These are phyloP conservation scores for Podaxis carcinomalis DNA, from an alignment of 768 basidiomycete genomes.

Conservation along the genomic window DNA sequence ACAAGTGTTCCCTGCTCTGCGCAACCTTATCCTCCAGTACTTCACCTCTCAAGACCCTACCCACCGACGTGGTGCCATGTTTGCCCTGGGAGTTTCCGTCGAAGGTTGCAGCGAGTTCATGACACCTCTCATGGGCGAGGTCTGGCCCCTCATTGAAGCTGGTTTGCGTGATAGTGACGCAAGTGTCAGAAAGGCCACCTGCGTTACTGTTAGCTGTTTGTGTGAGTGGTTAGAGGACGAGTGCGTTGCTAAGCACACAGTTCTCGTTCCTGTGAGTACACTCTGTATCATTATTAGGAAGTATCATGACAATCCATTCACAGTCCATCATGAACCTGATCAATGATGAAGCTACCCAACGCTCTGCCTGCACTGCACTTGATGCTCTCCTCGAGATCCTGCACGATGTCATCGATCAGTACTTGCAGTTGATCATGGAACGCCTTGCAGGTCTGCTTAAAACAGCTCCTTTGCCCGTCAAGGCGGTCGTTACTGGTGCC, in stretches of 20 bases:
- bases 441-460: conserved; percentile 84
- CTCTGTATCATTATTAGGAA: not conserved
- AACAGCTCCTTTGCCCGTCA: conserved; percentile 80
- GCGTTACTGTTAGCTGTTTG: conserved; percentile 90
- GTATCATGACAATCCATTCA: conserved; percentile 1
- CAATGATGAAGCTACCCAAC: conserved; percentile 81
- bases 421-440: conserved; percentile 93
- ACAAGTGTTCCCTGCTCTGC: conserved; percentile 94
- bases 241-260: conserved; percentile 74
- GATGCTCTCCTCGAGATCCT: conserved; percentile 95
- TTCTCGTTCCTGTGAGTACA: conserved; percentile 76
- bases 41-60: conserved; percentile 76
- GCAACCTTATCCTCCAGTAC: conserved; percentile 77
- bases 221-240: conserved; percentile 98
- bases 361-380: conserved; percentile 92
- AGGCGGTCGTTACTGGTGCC: conserved; percentile 93
- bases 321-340: conserved; percentile 90
- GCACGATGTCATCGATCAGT: conserved; percentile 84
- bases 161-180: conserved; percentile 84
- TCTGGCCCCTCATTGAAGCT: conserved; percentile 92
- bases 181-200: conserved; percentile 91
- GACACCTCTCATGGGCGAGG: conserved; percentile 83
- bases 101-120: conserved; percentile 99
- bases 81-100: conserved; percentile 91
- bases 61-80: conserved; percentile 87